Conservation (phyloP, 805 yeast genomes). For the Candida succiphila region DNA sequence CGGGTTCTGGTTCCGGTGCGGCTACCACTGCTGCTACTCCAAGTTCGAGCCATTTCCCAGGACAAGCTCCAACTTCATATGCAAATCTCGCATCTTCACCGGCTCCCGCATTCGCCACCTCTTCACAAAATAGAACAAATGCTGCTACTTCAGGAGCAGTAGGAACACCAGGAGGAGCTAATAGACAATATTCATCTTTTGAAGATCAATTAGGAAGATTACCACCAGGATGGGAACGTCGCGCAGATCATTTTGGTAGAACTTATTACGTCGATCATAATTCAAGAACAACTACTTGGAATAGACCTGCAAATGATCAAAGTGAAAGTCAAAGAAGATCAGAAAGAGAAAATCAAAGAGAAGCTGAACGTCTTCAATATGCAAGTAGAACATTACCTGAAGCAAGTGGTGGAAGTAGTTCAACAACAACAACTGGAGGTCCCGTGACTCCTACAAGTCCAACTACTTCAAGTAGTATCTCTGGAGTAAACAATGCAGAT, state of each 20-base stretch:
- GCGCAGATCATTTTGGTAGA: slow-evolving; percentile 95
- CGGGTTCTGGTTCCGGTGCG: too few relatives aligned
- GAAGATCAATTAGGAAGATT: slow-evolving; percentile 95
- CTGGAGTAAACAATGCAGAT: slow-evolving; percentile 33
- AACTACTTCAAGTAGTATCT: slow-evolving; percentile 29
- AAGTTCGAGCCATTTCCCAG: slow-evolving; percentile 14
- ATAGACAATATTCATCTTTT: slow-evolving; percentile 80
- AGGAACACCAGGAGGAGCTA: background rate
- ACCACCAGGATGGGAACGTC: slow-evolving; percentile 98
- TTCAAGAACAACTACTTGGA: slow-evolving; percentile 98
- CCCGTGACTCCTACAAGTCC: slow-evolving; percentile 31
- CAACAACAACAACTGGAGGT: slow-evolving; percentile 14
- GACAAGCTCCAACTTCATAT: slow-evolving; percentile 11
- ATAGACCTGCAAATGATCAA: slow-evolving; percentile 81
- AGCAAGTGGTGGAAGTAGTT: slow-evolving; percentile 14
- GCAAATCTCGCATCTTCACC: slow-evolving; percentile 9
- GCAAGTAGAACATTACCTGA: slow-evolving; percentile 88
- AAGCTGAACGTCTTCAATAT: slow-evolving; percentile 84
- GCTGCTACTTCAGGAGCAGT: background rate
- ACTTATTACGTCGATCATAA: slow-evolving; percentile 98
- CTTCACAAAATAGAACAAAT: slow-evolving; percentile 8
- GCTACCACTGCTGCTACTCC: slow-evolving; percentile 7
- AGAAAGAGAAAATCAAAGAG: slow-evolving; percentile 61
- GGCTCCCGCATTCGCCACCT: slow-evolving; percentile 15
- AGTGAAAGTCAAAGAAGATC: slow-evolving; percentile 57